Conservation (phyloP, 2,329 filamentous ascomycete species). For the Penicillium sp. region DNA sequence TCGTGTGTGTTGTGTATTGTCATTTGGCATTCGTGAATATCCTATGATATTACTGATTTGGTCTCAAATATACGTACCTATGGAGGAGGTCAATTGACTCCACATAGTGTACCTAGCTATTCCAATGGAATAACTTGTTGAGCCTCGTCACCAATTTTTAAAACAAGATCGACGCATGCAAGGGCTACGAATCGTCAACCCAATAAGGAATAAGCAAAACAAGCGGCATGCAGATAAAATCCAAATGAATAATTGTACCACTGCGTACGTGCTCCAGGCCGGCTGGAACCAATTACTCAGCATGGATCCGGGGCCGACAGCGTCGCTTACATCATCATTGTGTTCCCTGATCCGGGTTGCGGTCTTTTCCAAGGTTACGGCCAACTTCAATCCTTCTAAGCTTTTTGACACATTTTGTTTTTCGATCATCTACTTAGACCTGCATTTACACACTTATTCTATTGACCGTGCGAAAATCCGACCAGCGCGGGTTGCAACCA, state of each 20-base stretch:
- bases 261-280: neutral
- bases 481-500: neutral
- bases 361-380: neutral
- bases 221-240: neutral
- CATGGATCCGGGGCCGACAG: constrained; percentile 2
- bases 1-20: neutral
- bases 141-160: neutral
- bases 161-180: neutral
- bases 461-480: no score
- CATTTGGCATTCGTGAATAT: no score
- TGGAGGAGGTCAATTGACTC: neutral
- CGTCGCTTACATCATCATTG: constrained; percentile 21
- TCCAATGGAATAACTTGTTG: neutral
- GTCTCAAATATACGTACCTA: no score
- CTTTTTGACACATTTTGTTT: neutral
- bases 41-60: no score
- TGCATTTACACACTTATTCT: neutral
- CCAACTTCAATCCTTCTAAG: neutral
- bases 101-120: neutral
- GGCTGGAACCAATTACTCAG: constrained; percentile 14
- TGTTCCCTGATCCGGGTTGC: constrained; percentile 5
- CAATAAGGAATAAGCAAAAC: neutral
- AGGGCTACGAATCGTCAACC: neutral
- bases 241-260: neutral
- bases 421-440: neutral